phyloP scores from a whole-genome alignment of 2,329 filamentous ascomycete genomes.

The Basipetospora chlamydospora region DNA sequence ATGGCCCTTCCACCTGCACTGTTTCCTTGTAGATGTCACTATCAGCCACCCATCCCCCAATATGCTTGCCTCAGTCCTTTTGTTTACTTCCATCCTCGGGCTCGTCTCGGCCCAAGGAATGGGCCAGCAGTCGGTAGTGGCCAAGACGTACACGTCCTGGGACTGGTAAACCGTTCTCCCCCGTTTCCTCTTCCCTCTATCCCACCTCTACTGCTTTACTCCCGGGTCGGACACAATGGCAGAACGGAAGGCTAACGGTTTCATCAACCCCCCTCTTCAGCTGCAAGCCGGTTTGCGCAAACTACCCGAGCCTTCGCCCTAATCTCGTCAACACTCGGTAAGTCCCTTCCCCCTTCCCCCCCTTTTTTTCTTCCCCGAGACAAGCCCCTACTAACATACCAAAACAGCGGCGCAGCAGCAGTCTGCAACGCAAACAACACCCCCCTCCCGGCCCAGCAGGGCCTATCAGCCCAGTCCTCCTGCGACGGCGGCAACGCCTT shows the following conservation, averaged over 20 bases:
- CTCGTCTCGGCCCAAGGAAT: neutral
- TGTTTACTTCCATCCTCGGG: neutral
- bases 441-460: neutral
- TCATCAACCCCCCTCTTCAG: neutral
- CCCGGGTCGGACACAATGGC: too few relatives aligned
- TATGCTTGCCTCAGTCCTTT: neutral
- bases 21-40: too few relatives aligned
- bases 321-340: neutral
- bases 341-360: neutral
- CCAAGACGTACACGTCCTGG: neutral
- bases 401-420: neutral
- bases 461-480: neutral
- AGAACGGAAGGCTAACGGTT: neutral
- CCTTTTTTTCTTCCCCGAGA: neutral
- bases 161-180: neutral
- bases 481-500: slow-evolving; percentile 2
- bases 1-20: too few relatives aligned
- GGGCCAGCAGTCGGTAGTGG: neutral
- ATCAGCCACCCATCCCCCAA: too few relatives aligned
- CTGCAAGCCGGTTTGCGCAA: neutral
- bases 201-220: neutral
- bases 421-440: slow-evolving; percentile 3
- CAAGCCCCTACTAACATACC: neutral
- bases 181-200: neutral
- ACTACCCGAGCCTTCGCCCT: neutral